Conservation (phyloP, 768 basidiomycete genomes). For the Grammothele lineata region DNA sequence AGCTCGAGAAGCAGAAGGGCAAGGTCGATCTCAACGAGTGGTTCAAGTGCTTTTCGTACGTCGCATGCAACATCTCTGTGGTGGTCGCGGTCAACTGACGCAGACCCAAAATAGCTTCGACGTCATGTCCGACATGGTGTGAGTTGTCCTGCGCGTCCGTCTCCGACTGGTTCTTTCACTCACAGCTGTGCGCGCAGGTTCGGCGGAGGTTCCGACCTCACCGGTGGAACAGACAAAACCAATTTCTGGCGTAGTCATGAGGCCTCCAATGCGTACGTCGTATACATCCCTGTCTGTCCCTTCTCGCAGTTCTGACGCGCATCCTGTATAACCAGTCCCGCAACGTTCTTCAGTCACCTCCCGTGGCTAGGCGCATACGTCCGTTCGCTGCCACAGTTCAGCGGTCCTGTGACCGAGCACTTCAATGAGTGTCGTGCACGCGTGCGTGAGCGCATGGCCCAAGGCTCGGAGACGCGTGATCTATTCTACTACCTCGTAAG, state of each 20-base stretch:
- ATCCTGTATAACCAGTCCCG: not conserved
- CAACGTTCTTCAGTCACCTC: not conserved
- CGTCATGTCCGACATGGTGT: slow-evolving; percentile 48
- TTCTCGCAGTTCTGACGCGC: not conserved
- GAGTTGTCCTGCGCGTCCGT: slow-evolving; percentile 11
- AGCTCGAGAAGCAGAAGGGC: not conserved
- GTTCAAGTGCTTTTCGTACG: slow-evolving; percentile 15
- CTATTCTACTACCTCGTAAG: slow-evolving; percentile 44
- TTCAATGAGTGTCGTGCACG: slow-evolving; percentile 6
- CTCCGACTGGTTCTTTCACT: not conserved
- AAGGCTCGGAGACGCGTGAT: slow-evolving; percentile 19
- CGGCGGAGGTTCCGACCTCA: slow-evolving; percentile 12
- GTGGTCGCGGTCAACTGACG: slow-evolving; percentile 22
- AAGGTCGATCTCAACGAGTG: slow-evolving; percentile 4
- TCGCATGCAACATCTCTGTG: not conserved
- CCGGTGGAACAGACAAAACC: slow-evolving; percentile 12
- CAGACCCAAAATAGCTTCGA: slow-evolving; percentile 31
- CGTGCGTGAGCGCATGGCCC: slow-evolving; percentile 8
- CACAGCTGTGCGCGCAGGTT: slow-evolving; percentile 17
- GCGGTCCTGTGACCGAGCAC: not conserved
- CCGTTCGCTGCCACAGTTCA: not conserved
- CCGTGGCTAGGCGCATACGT: slow-evolving; percentile 5
- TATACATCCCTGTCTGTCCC: too few relatives aligned
- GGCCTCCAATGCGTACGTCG: not conserved
- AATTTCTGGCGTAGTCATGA: not conserved